These are phyloP conservation scores for Fusarium goolgardi DNA, from an alignment of 2,329 filamentous ascomycete genomes.

Conservation along the genomic window DNA sequence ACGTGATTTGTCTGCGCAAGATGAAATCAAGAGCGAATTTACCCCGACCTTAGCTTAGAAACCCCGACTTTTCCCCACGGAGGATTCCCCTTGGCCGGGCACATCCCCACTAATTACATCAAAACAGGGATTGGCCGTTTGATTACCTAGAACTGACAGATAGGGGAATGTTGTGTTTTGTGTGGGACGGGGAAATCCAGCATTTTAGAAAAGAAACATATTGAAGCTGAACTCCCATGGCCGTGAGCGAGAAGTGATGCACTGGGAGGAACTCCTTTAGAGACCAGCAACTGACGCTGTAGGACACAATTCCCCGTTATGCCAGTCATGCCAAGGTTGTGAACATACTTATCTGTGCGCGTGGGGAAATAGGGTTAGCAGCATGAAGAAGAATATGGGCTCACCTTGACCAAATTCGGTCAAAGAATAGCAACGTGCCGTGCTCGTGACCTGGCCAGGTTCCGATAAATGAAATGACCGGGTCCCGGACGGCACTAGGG, in stretches of 20 bases:
- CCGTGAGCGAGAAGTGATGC: not conserved
- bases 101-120: constrained; percentile 12
- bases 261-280: not conserved
- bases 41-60: constrained; percentile 31
- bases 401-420: constrained; percentile 35
- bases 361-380: constrained; percentile 8
- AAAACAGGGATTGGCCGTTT: constrained; percentile 25
- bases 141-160: constrained; percentile 14
- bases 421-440: constrained; percentile 27
- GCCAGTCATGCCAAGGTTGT: constrained; percentile 3
- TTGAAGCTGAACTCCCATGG: constrained; percentile 10
- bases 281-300: constrained; percentile 23
- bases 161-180: constrained; percentile 9
- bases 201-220: constrained; percentile 22
- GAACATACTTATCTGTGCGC: constrained; percentile 7
- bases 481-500: constrained; percentile 32
- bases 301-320: constrained; percentile 26
- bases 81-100: constrained; percentile 9
- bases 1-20: not conserved
- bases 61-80: constrained; percentile 43
- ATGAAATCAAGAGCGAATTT: constrained; percentile 25
- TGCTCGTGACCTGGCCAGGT: constrained; percentile 32
- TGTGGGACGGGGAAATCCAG: constrained; percentile 34
- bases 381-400: constrained; percentile 3
- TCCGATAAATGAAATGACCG: constrained; percentile 29